phyloP scores from a whole-genome alignment of 208 protist genomes.

The Herpetomonas tarakana region DNA sequence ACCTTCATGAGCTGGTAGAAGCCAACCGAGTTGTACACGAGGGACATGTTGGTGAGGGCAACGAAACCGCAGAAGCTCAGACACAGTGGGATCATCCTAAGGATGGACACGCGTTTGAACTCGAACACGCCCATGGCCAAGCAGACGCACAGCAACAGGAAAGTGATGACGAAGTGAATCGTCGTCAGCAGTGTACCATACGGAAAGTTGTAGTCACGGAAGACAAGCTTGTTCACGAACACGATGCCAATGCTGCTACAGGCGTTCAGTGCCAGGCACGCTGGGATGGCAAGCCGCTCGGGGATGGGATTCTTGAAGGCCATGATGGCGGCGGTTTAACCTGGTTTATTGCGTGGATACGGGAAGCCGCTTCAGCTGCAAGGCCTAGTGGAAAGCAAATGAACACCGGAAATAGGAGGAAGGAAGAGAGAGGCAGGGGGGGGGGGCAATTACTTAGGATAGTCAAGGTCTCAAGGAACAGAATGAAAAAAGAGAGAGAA shows the following conservation, averaged over 20 bases:
- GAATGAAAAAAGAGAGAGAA: constrained; percentile 13
- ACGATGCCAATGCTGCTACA: constrained; percentile 57
- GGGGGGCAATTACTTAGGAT: constrained; percentile 8
- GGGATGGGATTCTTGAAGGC: constrained; percentile 9
- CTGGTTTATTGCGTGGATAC: too few species aligned
- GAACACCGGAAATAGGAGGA: too few species aligned
- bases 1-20: constrained; percentile 91
- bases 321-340: neutral
- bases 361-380: too few species aligned
- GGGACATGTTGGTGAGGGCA: constrained; percentile 81
- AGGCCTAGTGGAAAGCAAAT: too few species aligned
- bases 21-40: constrained; percentile 85
- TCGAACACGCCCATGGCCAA: constrained; percentile 42
- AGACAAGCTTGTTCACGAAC: constrained; percentile 69
- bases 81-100: constrained; percentile 66
- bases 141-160: constrained; percentile 45
- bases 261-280: constrained; percentile 61
- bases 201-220: constrained; percentile 45
- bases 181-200: constrained; percentile 58
- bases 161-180: constrained; percentile 71
- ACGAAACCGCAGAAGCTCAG: constrained; percentile 87
- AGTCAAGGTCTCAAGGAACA: neutral
- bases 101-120: constrained; percentile 37
- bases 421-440: constrained; percentile 1
- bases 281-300: constrained; percentile 9